These are phyloP conservation scores for Pseudonectria buxi DNA, from an alignment of 2,329 filamentous ascomycete species.

Conservation along the genomic window DNA sequence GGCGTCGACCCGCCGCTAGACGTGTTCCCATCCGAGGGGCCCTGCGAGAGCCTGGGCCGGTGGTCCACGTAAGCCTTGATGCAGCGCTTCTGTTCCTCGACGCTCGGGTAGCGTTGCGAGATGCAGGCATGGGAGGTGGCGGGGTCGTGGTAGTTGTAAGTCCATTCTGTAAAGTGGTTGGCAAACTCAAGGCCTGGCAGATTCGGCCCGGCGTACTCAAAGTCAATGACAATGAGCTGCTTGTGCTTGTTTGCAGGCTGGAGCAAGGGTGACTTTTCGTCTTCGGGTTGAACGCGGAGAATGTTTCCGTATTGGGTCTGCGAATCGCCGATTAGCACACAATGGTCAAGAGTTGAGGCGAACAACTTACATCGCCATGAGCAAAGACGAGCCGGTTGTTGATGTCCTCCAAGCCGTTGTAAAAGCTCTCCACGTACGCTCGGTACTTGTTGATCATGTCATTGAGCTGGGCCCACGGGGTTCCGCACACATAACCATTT, in stretches of 20 bases:
- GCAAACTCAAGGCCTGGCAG: slow-evolving; percentile 83
- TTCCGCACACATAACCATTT: slow-evolving; percentile 72
- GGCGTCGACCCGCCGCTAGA: slow-evolving; percentile 25
- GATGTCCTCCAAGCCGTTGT: slow-evolving; percentile 60
- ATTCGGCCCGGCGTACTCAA: slow-evolving; percentile 93
- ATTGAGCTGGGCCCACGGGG: slow-evolving; percentile 74
- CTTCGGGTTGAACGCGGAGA: slow-evolving; percentile 60
- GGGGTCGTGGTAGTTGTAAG: slow-evolving; percentile 89
- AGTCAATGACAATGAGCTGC: slow-evolving; percentile 94
- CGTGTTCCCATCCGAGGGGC: slow-evolving; percentile 35
- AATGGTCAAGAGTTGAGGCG: background rate
- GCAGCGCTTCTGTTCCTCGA: slow-evolving; percentile 78
- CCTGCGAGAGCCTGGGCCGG: slow-evolving; percentile 56
- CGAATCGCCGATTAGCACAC: slow-evolving; percentile 5
- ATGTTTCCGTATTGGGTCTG: slow-evolving; percentile 99
- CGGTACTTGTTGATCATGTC: slow-evolving; percentile 71
- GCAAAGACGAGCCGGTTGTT: slow-evolving; percentile 79
- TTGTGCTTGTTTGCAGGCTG: slow-evolving; percentile 91
- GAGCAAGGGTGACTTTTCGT: slow-evolving; percentile 77
- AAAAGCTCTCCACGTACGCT: slow-evolving; percentile 62
- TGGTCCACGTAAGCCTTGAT: slow-evolving; percentile 83
- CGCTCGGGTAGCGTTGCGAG: slow-evolving; percentile 63
- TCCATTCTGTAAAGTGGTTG: slow-evolving; percentile 98
- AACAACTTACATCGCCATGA: slow-evolving; percentile 79
- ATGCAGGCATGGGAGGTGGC: slow-evolving; percentile 60